Conservation (phyloP, 768 basidiomycete species). For the Collybiopsis luxurians region DNA sequence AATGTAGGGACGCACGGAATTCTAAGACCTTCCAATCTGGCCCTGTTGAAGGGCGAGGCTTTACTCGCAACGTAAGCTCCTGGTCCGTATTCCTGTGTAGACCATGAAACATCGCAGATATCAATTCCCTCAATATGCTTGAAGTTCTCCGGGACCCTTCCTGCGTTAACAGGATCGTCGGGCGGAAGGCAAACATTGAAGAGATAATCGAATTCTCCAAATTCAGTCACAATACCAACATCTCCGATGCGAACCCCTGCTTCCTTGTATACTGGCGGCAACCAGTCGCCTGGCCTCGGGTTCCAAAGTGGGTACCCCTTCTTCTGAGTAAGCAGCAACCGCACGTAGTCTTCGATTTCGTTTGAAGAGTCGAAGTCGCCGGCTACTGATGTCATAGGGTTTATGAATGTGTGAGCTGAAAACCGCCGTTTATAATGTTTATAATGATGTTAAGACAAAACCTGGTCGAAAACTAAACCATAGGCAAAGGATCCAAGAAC, state of each 20-base stretch:
- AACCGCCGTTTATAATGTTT: too few relatives aligned
- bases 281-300: not conserved
- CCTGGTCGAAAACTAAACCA: too few relatives aligned
- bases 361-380: too few relatives aligned
- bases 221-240: slow-evolving; percentile 1
- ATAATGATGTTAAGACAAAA: too few relatives aligned
- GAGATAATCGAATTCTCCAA: not conserved
- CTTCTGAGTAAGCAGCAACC: not conserved
- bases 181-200: slow-evolving; percentile 3
- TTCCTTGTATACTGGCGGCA: not conserved
- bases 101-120: not conserved
- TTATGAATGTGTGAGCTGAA: too few relatives aligned
- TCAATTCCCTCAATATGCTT: not conserved
- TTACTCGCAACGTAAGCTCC: not conserved
- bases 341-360: not conserved
- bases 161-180: not conserved
- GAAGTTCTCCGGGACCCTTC: not conserved
- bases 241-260: not conserved
- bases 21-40: not conserved
- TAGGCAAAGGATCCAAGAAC: too few relatives aligned
- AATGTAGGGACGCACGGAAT: too few relatives aligned
- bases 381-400: too few relatives aligned
- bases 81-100: not conserved
- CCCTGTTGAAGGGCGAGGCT: not conserved
- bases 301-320: slow-evolving; percentile 1